phyloP scores from a whole-genome alignment of 192 early-diverging fungal species.

The Backusella morwellensis region DNA sequence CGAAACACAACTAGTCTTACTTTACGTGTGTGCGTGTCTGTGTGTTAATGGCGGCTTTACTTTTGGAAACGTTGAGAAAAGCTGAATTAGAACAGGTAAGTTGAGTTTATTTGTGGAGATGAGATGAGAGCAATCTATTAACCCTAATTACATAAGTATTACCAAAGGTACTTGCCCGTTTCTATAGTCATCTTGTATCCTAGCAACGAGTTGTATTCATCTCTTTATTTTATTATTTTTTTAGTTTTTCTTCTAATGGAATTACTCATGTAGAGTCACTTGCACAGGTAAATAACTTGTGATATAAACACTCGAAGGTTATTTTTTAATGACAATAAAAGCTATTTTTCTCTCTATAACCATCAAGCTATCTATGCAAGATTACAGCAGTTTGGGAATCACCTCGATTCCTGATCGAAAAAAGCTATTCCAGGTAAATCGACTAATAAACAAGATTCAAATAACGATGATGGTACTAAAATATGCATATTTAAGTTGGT shows the following conservation, averaged over 20 bases:
- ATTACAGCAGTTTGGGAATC: slow-evolving; percentile 56
- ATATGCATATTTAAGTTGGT: slow-evolving; percentile 22
- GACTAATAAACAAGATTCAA: not conserved
- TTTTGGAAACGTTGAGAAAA: slow-evolving; percentile 64
- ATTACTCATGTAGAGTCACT: slow-evolving; percentile 63
- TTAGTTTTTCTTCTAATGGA: slow-evolving; percentile 56
- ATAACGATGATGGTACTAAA: too few relatives aligned
- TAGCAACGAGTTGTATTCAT: not conserved
- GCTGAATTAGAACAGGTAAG: slow-evolving; percentile 60
- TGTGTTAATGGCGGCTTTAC: slow-evolving; percentile 34
- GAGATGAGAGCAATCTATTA: not conserved
- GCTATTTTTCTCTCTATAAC: not conserved
- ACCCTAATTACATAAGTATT: slow-evolving; percentile 5
- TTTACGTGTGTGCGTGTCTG: not conserved
- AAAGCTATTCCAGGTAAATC: slow-evolving; percentile 46
- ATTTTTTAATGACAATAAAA: not conserved
- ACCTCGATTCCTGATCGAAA: slow-evolving; percentile 58
- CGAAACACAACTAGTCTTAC: not conserved
- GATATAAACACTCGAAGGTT: not conserved
- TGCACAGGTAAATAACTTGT: slow-evolving; percentile 41
- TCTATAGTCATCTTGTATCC: not conserved
- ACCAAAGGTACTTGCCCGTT: slow-evolving; percentile 3
- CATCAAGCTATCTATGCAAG: slow-evolving; percentile 73
- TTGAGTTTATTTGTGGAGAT: not conserved
- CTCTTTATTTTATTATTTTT: not conserved